A percentile compares a stretch with the other conserved stretches of the same genome.
These are phyloP conservation scores for Pythium pectinolyticum DNA, from an alignment of 352 stramenopile species.

Conservation along the genomic window DNA sequence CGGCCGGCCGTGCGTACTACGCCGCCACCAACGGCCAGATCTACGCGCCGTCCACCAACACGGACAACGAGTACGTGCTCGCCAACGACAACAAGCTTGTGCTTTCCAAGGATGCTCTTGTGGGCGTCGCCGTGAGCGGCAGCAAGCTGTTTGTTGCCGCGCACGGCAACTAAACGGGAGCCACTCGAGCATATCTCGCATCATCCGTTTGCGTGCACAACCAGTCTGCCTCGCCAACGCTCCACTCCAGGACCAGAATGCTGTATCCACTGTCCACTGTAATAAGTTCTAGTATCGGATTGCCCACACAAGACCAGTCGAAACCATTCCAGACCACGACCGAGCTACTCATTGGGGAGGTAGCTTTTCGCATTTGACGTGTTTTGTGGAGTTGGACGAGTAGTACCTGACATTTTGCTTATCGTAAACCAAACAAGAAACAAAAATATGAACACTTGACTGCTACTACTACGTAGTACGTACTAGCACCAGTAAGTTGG, in stretches of 20 bases:
- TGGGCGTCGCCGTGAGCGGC: slow-evolving; percentile 64
- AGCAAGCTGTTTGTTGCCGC: slow-evolving; percentile 55
- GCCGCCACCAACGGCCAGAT: slow-evolving; percentile 60
- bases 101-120: slow-evolving; percentile 73
- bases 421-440: too few relatives aligned
- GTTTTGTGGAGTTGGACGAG: background rate
- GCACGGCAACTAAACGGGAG: slow-evolving; percentile 29
- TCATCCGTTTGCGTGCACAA: background rate
- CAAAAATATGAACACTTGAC: too few relatives aligned
- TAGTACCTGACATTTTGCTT: too few relatives aligned
- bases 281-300: background rate
- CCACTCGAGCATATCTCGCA: background rate
- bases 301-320: too few relatives aligned
- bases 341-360: background rate
- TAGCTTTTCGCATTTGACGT: background rate
- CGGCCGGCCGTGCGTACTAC: slow-evolving; percentile 63
- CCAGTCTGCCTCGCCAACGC: background rate
- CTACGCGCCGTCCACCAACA: slow-evolving; percentile 48
- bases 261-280: background rate
- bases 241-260: background rate
- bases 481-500: too few relatives aligned
- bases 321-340: too few relatives aligned
- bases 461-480: too few relatives aligned
- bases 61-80: slow-evolving; percentile 58
- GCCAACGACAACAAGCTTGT: slow-evolving; percentile 70